These are phyloP conservation scores for Periconia sp. DNA, from an alignment of 2,329 filamentous ascomycete genomes.

Conservation along the genomic window DNA sequence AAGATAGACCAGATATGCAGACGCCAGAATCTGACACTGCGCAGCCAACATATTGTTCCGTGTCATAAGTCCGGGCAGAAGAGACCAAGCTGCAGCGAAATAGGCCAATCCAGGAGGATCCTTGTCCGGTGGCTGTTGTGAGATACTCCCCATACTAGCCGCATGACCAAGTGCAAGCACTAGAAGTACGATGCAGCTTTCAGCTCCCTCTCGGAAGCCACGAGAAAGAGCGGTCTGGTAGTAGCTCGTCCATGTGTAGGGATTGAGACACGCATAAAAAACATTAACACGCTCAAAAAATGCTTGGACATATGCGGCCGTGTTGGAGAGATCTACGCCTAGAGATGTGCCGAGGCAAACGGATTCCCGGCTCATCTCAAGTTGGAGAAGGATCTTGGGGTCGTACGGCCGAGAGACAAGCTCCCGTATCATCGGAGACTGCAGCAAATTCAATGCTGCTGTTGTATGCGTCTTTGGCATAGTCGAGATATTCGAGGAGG, in stretches of 20 bases:
- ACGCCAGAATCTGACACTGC: conserved; percentile 80
- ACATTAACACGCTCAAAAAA: conserved; percentile 84
- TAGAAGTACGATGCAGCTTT: conserved; percentile 81
- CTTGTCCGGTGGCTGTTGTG: conserved; percentile 69
- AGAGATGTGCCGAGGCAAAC: conserved; percentile 64
- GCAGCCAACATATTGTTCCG: conserved; percentile 78
- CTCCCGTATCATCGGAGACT: conserved; percentile 81
- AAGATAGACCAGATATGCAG: conserved; percentile 82
- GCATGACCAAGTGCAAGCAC: conserved; percentile 80
- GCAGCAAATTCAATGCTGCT: conserved; percentile 76
- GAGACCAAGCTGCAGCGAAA: conserved; percentile 79
- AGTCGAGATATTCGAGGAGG: conserved; percentile 73
- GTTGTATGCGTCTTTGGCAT: conserved; percentile 88
- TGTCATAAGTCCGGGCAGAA: conserved; percentile 80
- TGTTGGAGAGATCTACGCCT: conserved; percentile 76
- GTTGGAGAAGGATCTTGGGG: conserved; percentile 78
- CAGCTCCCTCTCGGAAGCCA: conserved; percentile 77
- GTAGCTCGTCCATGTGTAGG: conserved; percentile 77
- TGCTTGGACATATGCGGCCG: conserved; percentile 74
- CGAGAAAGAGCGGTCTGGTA: conserved; percentile 77
- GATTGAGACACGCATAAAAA: conserved; percentile 86
- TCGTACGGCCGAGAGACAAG: conserved; percentile 79
- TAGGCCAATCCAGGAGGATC: conserved; percentile 79
- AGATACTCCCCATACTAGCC: conserved; percentile 77
- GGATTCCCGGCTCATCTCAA: conserved; percentile 82